Evolutionary conservation across 257 asterid genomes (phyloP), one percentile per base, ranked within the genome.

Genomic region (Fraxinus quadrangulata): DNA sequence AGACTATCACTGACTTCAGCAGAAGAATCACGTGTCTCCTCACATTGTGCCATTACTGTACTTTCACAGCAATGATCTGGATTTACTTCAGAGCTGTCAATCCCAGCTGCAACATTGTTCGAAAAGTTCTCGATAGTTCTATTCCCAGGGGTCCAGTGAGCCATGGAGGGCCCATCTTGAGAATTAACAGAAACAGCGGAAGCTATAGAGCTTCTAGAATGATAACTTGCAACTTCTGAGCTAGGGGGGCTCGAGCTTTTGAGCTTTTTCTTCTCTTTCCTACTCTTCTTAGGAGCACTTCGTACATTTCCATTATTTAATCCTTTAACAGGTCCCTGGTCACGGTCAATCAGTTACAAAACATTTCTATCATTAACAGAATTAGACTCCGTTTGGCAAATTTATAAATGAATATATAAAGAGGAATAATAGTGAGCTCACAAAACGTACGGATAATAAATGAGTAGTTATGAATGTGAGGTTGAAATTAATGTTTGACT

Each of bases 261-360:
- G 77, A 56, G 84, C 84, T 86, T 96, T 83, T 88, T 93, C 74
- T 89, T 92, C 78, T 87, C 96, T 89, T 87, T 93, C 89, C 86
- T 90, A 83, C 84, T 89, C 96, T 89, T 96, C 85, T 89, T 88
- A 76, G 90, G 39, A 81, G 87, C 90, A 89, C 84, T 83, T 85
- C 86, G 86, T 23, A 73, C 80, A 75, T 86, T 85, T 82, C 85
- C 91, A 67, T 83, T 87, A 71, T 79, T 85, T 79, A 76, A 83
- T 79, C 92, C 90, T 81, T 86, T 81, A 81, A 76, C 85, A 84
- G 94, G 81, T 86, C 87, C 97, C 98, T 96, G 97, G 72, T 74
- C 83, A 87, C 70, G 87, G 84, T 77, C 84, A 87, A 88, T 84
- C 80, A 84, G 89, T 91, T 87, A 91, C 83, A 84, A 87, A 84